These are phyloP conservation scores for Pseudognaphalium luteoalbum DNA, from an alignment of 129 eudicot species.

Conservation along the genomic window DNA sequence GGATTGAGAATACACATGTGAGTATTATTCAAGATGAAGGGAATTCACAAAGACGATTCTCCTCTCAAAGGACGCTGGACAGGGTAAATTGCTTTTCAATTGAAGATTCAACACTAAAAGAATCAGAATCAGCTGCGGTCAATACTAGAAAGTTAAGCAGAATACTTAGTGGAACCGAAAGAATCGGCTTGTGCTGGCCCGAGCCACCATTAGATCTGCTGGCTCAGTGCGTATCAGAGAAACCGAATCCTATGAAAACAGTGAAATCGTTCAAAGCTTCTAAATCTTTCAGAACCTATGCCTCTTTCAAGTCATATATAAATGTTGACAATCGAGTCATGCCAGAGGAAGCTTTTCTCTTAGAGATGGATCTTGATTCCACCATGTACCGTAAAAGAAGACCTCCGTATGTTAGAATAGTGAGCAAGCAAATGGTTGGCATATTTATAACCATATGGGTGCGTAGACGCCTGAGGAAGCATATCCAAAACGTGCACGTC, in stretches of 20 bases:
- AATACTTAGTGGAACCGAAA: slow-evolving; percentile 76
- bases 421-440: slow-evolving; percentile 99
- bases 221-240: slow-evolving; percentile 60
- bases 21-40: slow-evolving; percentile 22
- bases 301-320: slow-evolving; percentile 53
- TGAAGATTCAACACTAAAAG: slow-evolving; percentile 33
- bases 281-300: slow-evolving; percentile 54
- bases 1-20: not conserved
- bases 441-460: slow-evolving; percentile 87
- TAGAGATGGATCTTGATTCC: slow-evolving; percentile 77
- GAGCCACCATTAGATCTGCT: slow-evolving; percentile 81
- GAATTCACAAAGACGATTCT: slow-evolving; percentile 44
- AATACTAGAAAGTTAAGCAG: slow-evolving; percentile 38
- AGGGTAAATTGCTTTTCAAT: slow-evolving; percentile 51
- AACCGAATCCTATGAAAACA: slow-evolving; percentile 49
- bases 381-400: slow-evolving; percentile 67
- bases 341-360: slow-evolving; percentile 47
- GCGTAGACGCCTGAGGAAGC: slow-evolving; percentile 85
- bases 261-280: slow-evolving; percentile 61
- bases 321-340: slow-evolving; percentile 38
- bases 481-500: slow-evolving; percentile 80
- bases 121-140: slow-evolving; percentile 19
- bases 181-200: slow-evolving; percentile 88
- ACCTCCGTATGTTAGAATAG: slow-evolving; percentile 82
- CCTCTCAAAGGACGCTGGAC: slow-evolving; percentile 60